Evolutionary conservation across 2,329 filamentous ascomycete genomes (phyloP), one percentile per base, ranked within the genome.

Genomic region (Beauveria caledonica): DNA sequence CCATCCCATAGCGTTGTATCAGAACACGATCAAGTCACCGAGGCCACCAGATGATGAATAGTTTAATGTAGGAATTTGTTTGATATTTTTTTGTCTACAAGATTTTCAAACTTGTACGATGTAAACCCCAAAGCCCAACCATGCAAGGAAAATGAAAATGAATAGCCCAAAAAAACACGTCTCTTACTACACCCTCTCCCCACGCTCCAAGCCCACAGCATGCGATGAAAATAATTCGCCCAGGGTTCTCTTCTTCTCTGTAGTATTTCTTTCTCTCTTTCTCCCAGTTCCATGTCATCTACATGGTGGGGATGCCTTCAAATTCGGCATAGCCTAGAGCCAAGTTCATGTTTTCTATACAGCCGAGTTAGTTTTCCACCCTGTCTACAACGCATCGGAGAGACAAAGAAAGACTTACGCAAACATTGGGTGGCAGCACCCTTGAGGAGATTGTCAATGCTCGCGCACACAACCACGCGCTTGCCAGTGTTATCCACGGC

Each of bases 391-490:
- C 3, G n/a, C 15, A 33, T 25, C 40, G 25, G 5, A n/a, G 15
- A 33, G 40, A 33, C 6, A 13, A 9, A 5, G n/a, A n/a, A 44
- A 21, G 5, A 87, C 88, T 81, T 82, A 91, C 88, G 92, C 73
- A 96, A 76, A 77, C 92, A 96, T 74, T 96, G 92, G 11, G 92
- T 96, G 8, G 90, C 90, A 56, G 92, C 92, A 62, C 92, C 92
- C 84, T 97, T 97, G 68, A 94, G 81, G 66, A 97, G 77, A 75
- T 97, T 96, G 75, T 97, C 92, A 68, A 97, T 96, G 3, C 89
- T 96, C n/a, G 88, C 90, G 71, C 92, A 96, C 25, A 97, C 84
- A 21, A 97, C 93, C 0, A 95, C 92, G 57, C 94, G 83, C 83
- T 92, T 94, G 62, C 93, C 93, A 21, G 84, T 86, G 67, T 85